phyloP scores from a whole-genome alignment of 225 moss, liverwort and hornwort species.

The Sphagnum contortum region DNA sequence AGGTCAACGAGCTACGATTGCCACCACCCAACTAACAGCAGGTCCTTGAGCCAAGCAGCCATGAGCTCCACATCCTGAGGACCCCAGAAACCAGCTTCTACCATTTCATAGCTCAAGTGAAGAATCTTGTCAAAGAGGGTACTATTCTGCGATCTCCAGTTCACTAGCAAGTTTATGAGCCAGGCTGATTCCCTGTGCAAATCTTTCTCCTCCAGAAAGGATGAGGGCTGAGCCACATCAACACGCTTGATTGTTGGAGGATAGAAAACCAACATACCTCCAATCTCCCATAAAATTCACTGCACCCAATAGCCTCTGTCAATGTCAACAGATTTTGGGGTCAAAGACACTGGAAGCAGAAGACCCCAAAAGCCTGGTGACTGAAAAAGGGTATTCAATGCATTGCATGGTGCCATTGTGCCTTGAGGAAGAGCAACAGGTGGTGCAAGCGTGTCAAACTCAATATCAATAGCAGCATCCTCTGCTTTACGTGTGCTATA shows the following conservation, averaged over 20 bases:
- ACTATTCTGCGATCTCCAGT: constrained; percentile 62
- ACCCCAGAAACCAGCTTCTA: constrained; percentile 68
- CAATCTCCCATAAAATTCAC: constrained; percentile 81
- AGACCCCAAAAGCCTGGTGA: constrained; percentile 72
- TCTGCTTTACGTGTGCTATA: constrained; percentile 71
- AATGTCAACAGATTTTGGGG: constrained; percentile 67
- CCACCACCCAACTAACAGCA: constrained; percentile 75
- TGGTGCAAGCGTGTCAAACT: constrained; percentile 70
- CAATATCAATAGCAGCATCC: constrained; percentile 41
- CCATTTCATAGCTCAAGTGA: constrained; percentile 73
- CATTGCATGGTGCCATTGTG: constrained; percentile 69
- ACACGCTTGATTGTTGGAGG: constrained; percentile 49
- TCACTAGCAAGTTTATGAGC: constrained; percentile 45
- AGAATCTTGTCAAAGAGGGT: constrained; percentile 64
- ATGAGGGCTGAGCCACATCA: constrained; percentile 32
- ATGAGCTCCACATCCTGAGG: constrained; percentile 52
- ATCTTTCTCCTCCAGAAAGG: constrained; percentile 72
- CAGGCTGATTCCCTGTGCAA: constrained; percentile 52
- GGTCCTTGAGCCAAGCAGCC: constrained; percentile 75
- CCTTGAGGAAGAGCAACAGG: constrained; percentile 72
- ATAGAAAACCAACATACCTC: constrained; percentile 64
- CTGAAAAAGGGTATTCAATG: constrained; percentile 82
- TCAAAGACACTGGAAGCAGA: constrained; percentile 76
- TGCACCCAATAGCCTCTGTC: constrained; percentile 86
- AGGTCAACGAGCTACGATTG: constrained; percentile 70